Percentiles rank a stretch among this genome's conserved stretches.
Evolutionary conservation across 2,329 filamentous ascomycete genomes (phyloP).

Genomic region (Botrytis aclada): DNA sequence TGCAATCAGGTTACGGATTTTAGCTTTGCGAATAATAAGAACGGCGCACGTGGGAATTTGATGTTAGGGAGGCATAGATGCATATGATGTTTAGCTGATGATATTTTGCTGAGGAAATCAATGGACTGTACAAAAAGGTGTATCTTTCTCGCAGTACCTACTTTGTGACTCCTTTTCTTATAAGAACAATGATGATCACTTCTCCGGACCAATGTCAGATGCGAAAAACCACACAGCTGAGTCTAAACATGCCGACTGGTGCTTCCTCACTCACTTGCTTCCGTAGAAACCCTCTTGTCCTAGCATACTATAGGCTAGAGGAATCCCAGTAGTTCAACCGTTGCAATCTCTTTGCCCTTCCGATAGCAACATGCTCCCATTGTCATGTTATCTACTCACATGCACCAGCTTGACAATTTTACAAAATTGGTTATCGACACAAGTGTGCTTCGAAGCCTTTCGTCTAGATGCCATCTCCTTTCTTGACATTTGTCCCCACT

Average conservation of each 20-base stretch:
- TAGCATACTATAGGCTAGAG: neutral
- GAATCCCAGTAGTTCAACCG: neutral
- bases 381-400: no score
- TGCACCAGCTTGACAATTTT: neutral
- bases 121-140: neutral
- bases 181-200: neutral
- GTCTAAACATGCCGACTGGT: neutral
- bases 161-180: neutral
- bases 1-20: neutral
- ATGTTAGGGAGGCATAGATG: neutral
- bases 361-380: neutral
- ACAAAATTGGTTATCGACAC: neutral
- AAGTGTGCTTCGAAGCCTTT: neutral
- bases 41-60: constrained; percentile 1
- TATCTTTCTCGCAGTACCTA: neutral
- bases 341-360: neutral
- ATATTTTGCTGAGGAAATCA: neutral
- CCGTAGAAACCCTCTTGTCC: neutral
- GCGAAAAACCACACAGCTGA: neutral
- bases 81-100: neutral
- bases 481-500: neutral
- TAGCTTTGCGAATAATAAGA: neutral
- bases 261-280: neutral
- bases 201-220: neutral
- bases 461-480: neutral